Percentiles rank a stretch among this genome's conserved stretches.
phyloP scores from a whole-genome alignment of 1,284 basidiomycete genomes.

The Ustilago esculenta region DNA sequence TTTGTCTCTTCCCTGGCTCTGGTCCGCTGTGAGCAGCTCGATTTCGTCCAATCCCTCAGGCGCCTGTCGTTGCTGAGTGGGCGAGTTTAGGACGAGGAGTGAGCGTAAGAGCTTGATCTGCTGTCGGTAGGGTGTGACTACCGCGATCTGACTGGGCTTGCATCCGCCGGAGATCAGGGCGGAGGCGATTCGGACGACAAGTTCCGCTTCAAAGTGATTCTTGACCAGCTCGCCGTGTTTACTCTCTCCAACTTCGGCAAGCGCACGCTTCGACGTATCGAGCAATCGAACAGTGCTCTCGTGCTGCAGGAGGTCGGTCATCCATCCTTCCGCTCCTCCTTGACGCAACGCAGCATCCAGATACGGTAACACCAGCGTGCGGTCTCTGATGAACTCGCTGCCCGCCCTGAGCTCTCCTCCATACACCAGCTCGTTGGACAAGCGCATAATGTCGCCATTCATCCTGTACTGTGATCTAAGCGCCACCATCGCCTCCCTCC shows the following conservation, averaged over 20 bases:
- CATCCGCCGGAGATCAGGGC: conserved; percentile 77
- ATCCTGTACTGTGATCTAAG: conserved; percentile 91
- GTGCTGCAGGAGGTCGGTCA: conserved; percentile 75
- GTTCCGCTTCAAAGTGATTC: conserved; percentile 79
- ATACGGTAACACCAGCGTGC: conserved; percentile 73
- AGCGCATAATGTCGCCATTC: conserved; percentile 93
- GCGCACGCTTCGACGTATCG: conserved; percentile 79
- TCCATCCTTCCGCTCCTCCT: conserved; percentile 69
- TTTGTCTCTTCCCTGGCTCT: conserved; percentile 88
- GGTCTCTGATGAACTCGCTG: conserved; percentile 75
- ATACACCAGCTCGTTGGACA: conserved; percentile 92
- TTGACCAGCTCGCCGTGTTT: conserved; percentile 66
- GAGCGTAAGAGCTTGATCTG: conserved; percentile 86
- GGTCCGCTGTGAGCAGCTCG: conserved; percentile 92
- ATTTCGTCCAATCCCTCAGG: conserved; percentile 66
- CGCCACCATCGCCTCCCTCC: conserved; percentile 80
- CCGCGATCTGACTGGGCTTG: conserved; percentile 77
- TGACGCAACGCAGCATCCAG: conserved; percentile 14
- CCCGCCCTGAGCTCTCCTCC: conserved; percentile 81
- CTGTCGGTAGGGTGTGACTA: conserved; percentile 91
- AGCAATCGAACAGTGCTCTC: conserved; percentile 87
- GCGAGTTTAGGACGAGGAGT: conserved; percentile 3
- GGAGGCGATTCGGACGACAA: conserved; percentile 74
- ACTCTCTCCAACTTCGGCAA: conserved; percentile 76
- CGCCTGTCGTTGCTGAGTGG: background rate